Percentiles rank a stretch among this genome's conserved stretches.
Conservation (phyloP, 2,329 filamentous ascomycete species). For the Colletotrichum liriopes region DNA sequence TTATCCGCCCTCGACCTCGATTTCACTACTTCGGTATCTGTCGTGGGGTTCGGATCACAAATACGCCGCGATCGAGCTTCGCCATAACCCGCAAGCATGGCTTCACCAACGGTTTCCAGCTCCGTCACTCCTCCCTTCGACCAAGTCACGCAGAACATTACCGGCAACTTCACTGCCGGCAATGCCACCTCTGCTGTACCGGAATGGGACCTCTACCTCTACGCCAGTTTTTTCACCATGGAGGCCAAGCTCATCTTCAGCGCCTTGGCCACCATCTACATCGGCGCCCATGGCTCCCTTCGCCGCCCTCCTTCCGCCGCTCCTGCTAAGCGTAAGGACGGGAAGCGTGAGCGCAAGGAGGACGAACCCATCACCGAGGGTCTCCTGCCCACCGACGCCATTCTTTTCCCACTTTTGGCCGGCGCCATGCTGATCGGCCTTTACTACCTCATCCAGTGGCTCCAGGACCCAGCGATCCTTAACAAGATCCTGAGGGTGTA, state of each 20-base stretch:
- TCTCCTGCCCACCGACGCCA: slow-evolving; percentile 82
- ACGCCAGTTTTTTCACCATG: slow-evolving; percentile 46
- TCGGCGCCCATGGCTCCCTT: slow-evolving; percentile 88
- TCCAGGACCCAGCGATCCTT: slow-evolving; percentile 84
- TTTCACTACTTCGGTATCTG: background rate
- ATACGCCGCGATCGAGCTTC: no score
- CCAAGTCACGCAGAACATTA: slow-evolving; percentile 49
- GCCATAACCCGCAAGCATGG: slow-evolving; percentile 28
- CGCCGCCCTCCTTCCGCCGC: slow-evolving; percentile 86
- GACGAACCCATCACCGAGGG: slow-evolving; percentile 67
- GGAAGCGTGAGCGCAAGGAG: slow-evolving; percentile 39
- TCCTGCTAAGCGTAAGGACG: slow-evolving; percentile 67
- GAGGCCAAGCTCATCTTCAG: slow-evolving; percentile 70
- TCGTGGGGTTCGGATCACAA: no score
- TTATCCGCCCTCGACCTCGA: background rate
- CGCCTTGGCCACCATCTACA: slow-evolving; percentile 86
- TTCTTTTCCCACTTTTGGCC: slow-evolving; percentile 87
- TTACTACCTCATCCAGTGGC: slow-evolving; percentile 91
- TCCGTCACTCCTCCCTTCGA: slow-evolving; percentile 45
- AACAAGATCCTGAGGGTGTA: slow-evolving; percentile 89
- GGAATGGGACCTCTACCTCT: slow-evolving; percentile 59
- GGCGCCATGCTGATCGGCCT: slow-evolving; percentile 80
- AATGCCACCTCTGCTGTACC: slow-evolving; percentile 51
- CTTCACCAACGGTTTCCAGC: slow-evolving; percentile 34
- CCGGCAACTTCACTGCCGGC: slow-evolving; percentile 44